Base-by-base conservation (phyloP, 371 early-diverging fungal species). In the Quaeritorhiza haematococci region DNA sequence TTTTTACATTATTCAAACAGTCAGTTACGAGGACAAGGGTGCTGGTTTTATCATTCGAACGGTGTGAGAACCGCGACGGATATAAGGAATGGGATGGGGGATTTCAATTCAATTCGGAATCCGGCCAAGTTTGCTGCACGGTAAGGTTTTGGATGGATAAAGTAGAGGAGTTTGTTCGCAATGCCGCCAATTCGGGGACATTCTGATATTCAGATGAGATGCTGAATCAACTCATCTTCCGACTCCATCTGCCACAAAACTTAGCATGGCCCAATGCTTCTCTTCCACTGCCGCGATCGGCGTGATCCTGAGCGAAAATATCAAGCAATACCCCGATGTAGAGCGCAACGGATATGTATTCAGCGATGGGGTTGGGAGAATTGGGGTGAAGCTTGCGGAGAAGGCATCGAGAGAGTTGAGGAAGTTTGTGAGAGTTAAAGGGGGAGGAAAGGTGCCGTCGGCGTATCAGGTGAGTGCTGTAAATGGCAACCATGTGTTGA, bases 381-480 rank as follows among this genome's bases (percentile, higher is more conserved):
- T 92, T 6, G 79, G 86, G 0, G 57, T 56, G 6, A 61, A 28
- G 1, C 53, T 86, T 17, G 87, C 88, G 0, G 53, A 38, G 64
- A 75, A 61, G 19, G 78, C 88, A 7, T 76, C 79, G 0, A 47
- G 65, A 0, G 63, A 60, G 8, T 54, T 88, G 56, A 74, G 77
- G 28, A 68, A 88, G 29, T 64, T n/a, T n/a, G n/a, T n/a, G n/a
- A 65, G 34, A 49, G 62, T 0, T 19, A 38, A 38, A 38, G 45
- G 21, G 43, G 21, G 27, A 45, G 21, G 13, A 38, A 13, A 3
- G 24, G 53, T 73, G 0, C 91, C 92, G 0, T 74, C 79, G 27
- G 92, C 91, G 0, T 85, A 88, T 42, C 93, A 94, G 61, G 84
- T n/a, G n/a, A n/a, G n/a, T n/a, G n/a, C n/a, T n/a, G n/a, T n/a